These are phyloP conservation scores for Rhizophagus prolifer DNA, from an alignment of 192 early-diverging fungal species.

Conservation along the genomic window DNA sequence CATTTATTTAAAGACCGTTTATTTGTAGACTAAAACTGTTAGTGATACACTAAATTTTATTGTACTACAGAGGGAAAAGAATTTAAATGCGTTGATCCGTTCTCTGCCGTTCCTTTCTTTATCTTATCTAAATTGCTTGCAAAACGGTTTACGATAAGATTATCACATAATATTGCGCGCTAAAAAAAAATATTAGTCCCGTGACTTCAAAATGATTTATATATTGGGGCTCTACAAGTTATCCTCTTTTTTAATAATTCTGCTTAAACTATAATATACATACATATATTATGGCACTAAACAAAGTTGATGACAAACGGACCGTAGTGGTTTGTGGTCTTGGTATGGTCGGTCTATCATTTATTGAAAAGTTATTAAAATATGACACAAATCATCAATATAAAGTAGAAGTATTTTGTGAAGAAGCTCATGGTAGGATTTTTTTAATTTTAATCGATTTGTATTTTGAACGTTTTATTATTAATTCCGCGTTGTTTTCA, in stretches of 20 bases:
- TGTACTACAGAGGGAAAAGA: too few relatives aligned
- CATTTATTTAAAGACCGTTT: too few relatives aligned
- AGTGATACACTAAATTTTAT: too few relatives aligned
- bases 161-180: not conserved
- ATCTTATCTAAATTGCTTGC: not conserved
- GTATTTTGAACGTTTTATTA: not conserved
- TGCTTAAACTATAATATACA: not conserved
- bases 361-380: constrained; percentile 61
- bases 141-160: not conserved
- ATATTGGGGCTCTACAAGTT: not conserved
- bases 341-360: constrained; percentile 66
- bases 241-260: not conserved
- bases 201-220: not conserved
- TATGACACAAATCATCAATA: constrained; percentile 49
- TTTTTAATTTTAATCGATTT: not conserved
- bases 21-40: too few relatives aligned
- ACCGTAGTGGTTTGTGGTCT: constrained; percentile 60
- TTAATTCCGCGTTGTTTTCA: not conserved
- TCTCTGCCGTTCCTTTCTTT: not conserved
- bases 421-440: constrained; percentile 46
- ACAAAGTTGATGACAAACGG: not conserved
- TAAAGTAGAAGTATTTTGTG: constrained; percentile 51
- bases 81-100: not conserved
- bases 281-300: not conserved
- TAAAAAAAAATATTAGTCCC: too few relatives aligned